These are phyloP conservation scores for Lagenidium sp. DNA, from an alignment of 352 stramenopile species.

Conservation along the genomic window DNA sequence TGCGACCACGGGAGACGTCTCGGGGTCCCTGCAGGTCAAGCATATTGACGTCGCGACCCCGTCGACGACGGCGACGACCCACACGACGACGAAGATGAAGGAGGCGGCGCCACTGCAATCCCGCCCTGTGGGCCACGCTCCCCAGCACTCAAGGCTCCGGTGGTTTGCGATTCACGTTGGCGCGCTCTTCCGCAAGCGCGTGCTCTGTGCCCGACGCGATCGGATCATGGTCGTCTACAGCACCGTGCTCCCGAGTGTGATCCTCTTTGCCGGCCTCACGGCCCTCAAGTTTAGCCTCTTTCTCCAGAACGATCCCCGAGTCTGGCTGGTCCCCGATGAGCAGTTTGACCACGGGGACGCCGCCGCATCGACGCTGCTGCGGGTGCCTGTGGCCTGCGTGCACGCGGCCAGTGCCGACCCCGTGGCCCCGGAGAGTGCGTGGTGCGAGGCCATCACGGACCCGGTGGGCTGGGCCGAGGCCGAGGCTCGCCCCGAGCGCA, in stretches of 20 bases:
- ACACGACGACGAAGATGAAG: not conserved
- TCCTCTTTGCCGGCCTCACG: slow-evolving; percentile 59
- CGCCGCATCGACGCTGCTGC: slow-evolving; percentile 40
- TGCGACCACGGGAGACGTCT: not conserved
- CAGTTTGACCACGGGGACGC: slow-evolving; percentile 21
- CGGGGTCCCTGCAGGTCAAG: too few species aligned
- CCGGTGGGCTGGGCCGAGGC: slow-evolving; percentile 7
- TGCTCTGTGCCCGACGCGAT: slow-evolving; percentile 45
- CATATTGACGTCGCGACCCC: not conserved
- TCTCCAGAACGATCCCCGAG: slow-evolving; percentile 36
- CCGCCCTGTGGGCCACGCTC: too few species aligned
- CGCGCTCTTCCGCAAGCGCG: slow-evolving; percentile 50
- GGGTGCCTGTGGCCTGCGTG: slow-evolving; percentile 41
- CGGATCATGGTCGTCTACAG: slow-evolving; percentile 68
- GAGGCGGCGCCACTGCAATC: too few species aligned
- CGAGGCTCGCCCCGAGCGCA: slow-evolving; percentile 15
- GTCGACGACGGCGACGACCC: slow-evolving; percentile 2
- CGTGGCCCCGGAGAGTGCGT: not conserved
- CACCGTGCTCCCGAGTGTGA: slow-evolving; percentile 46
- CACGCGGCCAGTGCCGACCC: not conserved
- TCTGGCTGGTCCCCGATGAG: slow-evolving; percentile 18
- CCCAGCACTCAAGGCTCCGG: not conserved
- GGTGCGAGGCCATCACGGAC: not conserved
- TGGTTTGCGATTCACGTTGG: slow-evolving; percentile 36
- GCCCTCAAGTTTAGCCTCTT: slow-evolving; percentile 43